Evolutionary conservation across 1,139 yeast species (phyloP), one percentile per base, ranked within the genome.

Genomic region (Blastobotrys persicus): DNA sequence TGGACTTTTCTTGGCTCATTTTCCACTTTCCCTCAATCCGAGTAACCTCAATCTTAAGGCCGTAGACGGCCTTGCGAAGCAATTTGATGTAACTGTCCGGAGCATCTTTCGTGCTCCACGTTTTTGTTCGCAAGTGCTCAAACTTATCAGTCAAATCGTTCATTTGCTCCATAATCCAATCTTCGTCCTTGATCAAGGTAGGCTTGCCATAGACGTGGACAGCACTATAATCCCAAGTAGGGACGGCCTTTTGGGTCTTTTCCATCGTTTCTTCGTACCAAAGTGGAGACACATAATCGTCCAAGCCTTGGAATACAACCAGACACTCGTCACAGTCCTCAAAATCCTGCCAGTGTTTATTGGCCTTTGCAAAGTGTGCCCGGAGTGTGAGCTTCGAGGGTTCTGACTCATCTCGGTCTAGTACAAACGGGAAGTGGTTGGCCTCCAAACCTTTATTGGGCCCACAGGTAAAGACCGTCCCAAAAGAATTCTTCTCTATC

Each of bases 171-270:
- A 76, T 62, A 3, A 81, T 73, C 70, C 77, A 80, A 12, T 68
- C 64, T 16, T 55, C 59, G 23, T 57, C 55, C 38, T 60, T 57
- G 16, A 78, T 63, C 9, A 83, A 63, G 16, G 55, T 69, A 7
- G 85, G 75, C 40, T 64, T 73, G 2, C 88, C 88, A 49, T 78
- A 70, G 38, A 78, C 72, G 59, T 83, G 88, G 34, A 79, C 83
- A 3, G 80, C 68, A 1, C 80, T 81, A 67, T 79, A 83, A 63
- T 80, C 83, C 89, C 88, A 83, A 0, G 89, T 83, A 11, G 88
- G 88, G 7, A 82, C 89, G 37, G 73, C 76, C 58, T 81, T 82
- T 54, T 81, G 85, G 23, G 83, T 78, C 45, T 73, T 74, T 1
- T 61, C 59, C 55, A 73, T 69, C 65, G 83, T 82, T 2, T 75